phyloP scores from a whole-genome alignment of 768 basidiomycete genomes.

The Suillus subaureus region DNA sequence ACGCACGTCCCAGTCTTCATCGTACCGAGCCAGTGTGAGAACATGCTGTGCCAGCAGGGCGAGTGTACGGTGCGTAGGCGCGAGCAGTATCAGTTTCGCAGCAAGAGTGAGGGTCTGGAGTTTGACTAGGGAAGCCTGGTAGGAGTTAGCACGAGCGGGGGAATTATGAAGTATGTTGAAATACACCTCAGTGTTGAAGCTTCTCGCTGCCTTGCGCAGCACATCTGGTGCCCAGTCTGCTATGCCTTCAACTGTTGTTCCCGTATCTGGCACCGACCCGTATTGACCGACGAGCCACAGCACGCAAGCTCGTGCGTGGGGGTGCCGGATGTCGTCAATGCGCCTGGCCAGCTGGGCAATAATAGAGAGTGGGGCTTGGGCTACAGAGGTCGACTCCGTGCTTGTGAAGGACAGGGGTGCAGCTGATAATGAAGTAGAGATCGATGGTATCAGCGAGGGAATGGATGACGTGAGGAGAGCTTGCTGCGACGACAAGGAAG shows the following conservation, averaged over 20 bases:
- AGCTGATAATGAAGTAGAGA: not conserved
- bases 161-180: not conserved
- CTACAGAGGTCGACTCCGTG: conserved; percentile 17
- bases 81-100: conserved; percentile 78
- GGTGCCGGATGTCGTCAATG: conserved; percentile 79
- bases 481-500: conserved; percentile 11
- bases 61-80: conserved; percentile 52
- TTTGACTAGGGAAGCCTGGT: conserved; percentile 68
- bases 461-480: conserved; percentile 13
- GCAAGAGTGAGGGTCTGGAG: conserved; percentile 85
- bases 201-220: conserved; percentile 74
- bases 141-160: not conserved
- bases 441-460: conserved; percentile 10
- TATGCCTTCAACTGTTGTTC: conserved; percentile 53
- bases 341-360: conserved; percentile 78
- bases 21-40: conserved; percentile 85
- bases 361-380: conserved; percentile 56
- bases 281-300: conserved; percentile 95
- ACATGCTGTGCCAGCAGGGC: conserved; percentile 68
- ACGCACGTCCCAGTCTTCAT: conserved; percentile 85
- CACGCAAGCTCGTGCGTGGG: conserved; percentile 83
- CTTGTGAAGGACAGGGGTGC: conserved; percentile 25
- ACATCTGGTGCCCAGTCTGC: conserved; percentile 89
- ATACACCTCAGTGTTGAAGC: conserved; percentile 71
- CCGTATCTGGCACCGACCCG: conserved; percentile 43